Evolutionary conservation across 176 grass and related monocot species (phyloP).

Genomic region (Pontederia paniculata): DNA sequence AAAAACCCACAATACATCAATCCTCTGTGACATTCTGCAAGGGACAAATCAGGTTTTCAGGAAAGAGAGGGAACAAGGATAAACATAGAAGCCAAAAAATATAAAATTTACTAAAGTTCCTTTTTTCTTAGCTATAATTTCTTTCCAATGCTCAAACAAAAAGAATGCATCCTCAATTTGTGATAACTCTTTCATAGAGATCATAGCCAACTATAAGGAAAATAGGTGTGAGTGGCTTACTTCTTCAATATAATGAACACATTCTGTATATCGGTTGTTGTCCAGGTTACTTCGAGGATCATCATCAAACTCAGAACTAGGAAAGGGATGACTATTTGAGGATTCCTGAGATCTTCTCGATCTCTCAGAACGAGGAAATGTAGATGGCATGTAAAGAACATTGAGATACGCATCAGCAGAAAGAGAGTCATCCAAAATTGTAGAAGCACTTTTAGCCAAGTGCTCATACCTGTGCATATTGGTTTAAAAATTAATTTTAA

Average conservation of each 20-base stretch:
- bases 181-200: no score
- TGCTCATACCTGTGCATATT: slow-evolving; percentile 72
- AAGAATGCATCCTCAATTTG: no score
- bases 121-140: no score
- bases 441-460: slow-evolving; percentile 72
- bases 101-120: no score
- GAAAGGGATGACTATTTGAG: slow-evolving; percentile 30
- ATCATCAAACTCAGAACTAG: slow-evolving; percentile 52
- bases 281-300: slow-evolving; percentile 82
- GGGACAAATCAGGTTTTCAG: no score
- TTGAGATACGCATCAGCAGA: slow-evolving; percentile 97
- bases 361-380: slow-evolving; percentile 79
- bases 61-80: no score
- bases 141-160: no score
- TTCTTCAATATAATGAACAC: slow-evolving; percentile 91
- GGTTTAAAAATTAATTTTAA: slow-evolving; percentile 21
- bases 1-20: no score
- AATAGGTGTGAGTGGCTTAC: slow-evolving; percentile 25
- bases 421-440: slow-evolving; percentile 93
- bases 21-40: no score
- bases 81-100: no score
- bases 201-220: background rate
- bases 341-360: slow-evolving; percentile 46
- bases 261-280: slow-evolving; percentile 62
- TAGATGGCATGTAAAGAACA: slow-evolving; percentile 90